A percentile compares a stretch with the other conserved stretches of the same genome.
Conservation (phyloP, 257 asterid species). For the Vinca minor region DNA sequence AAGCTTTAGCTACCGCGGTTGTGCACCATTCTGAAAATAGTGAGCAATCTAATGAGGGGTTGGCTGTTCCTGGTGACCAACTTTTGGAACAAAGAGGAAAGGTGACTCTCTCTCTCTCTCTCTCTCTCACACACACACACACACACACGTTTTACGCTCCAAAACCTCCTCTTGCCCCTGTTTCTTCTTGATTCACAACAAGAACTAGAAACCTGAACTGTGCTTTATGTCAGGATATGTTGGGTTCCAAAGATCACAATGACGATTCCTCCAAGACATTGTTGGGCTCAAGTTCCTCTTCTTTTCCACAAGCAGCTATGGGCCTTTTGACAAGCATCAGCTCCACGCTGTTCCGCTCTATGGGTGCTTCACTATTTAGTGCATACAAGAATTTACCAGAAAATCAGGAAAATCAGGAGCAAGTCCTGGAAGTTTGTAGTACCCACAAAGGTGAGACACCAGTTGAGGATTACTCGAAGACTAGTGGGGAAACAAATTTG, state of each 20-base stretch:
- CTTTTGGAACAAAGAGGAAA: conserved; percentile 27
- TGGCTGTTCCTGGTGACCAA: conserved; percentile 29
- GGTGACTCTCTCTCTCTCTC: conserved; percentile 30
- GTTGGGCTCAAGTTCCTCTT: conserved; percentile 29
- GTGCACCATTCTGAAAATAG: conserved; percentile 27
- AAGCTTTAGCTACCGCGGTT: conserved; percentile 28
- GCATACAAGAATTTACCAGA: conserved; percentile 38
- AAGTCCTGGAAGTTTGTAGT: conserved; percentile 37
- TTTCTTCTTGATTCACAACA: background rate
- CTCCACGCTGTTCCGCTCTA: conserved; percentile 46
- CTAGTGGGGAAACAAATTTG: conserved; percentile 21
- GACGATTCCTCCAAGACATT: conserved; percentile 16
- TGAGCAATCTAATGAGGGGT: conserved; percentile 39
- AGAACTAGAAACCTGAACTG: conserved; percentile 4
- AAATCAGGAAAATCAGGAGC: conserved; percentile 28
- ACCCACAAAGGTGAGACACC: conserved; percentile 17
- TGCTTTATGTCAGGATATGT: conserved; percentile 36
- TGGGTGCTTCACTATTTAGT: conserved; percentile 36
- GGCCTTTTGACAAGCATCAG: conserved; percentile 47
- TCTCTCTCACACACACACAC: too few species aligned
- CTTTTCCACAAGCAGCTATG: conserved; percentile 54
- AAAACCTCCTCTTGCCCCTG: too few species aligned
- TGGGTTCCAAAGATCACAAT: conserved; percentile 22
- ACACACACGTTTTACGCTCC: too few species aligned
- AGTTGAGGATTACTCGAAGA: conserved; percentile 21